phyloP scores from a whole-genome alignment of 2,329 filamentous ascomycete species.

The Aspergillus sp. region DNA sequence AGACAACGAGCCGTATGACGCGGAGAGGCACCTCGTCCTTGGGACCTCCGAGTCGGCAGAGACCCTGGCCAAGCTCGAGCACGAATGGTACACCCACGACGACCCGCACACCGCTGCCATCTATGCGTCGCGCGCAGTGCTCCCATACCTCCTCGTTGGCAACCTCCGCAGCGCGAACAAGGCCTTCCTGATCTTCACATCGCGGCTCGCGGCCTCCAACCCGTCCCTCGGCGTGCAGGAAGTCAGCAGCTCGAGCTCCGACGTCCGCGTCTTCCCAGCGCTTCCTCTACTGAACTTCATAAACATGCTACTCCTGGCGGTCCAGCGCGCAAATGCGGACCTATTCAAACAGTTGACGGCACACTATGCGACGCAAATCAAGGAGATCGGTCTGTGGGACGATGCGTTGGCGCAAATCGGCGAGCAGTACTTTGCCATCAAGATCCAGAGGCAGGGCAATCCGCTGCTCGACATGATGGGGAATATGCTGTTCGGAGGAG shows the following conservation, averaged over 20 bases:
- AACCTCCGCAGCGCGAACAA: conserved; percentile 85
- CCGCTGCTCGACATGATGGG: conserved; percentile 98
- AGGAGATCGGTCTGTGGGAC: conserved; percentile 68
- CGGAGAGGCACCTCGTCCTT: conserved; percentile 78
- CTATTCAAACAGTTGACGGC: conserved; percentile 71
- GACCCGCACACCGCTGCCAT: conserved; percentile 77
- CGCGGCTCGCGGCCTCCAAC: conserved; percentile 49
- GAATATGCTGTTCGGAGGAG: conserved; percentile 75
- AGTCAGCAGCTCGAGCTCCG: conserved; percentile 63
- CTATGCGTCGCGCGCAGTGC: conserved; percentile 75
- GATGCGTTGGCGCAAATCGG: conserved; percentile 77
- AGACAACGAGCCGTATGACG: conserved; percentile 87
- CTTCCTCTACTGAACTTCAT: conserved; percentile 94
- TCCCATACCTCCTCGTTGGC: conserved; percentile 83
- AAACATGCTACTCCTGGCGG: conserved; percentile 68
- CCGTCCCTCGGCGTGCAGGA: conserved; percentile 65
- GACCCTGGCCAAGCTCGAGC: conserved; percentile 72
- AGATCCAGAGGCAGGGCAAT: conserved; percentile 79
- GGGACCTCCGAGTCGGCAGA: conserved; percentile 84
- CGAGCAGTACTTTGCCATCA: conserved; percentile 94
- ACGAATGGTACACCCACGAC: conserved; percentile 85
- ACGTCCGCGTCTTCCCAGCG: conserved; percentile 75
- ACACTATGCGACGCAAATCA: conserved; percentile 71
- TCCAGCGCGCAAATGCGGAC: conserved; percentile 69
- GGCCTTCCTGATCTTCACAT: conserved; percentile 67